Base-by-base conservation (phyloP, 2,329 filamentous ascomycete species). In the Paraphaeosphaeria minitans region DNA sequence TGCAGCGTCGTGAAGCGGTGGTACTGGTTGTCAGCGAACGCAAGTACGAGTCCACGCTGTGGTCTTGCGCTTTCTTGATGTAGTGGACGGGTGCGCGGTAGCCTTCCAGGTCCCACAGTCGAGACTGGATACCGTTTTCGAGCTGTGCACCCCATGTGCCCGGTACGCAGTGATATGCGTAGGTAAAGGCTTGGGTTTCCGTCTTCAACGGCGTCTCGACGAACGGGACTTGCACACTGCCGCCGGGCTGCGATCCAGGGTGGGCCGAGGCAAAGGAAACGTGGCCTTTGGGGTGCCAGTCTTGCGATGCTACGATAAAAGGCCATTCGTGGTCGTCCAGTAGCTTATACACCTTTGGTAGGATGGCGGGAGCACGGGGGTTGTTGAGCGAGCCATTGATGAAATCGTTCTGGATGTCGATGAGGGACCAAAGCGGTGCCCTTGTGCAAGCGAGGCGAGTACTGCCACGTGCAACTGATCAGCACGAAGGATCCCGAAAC, bases 401-500 rank as follows among this genome's bases (percentile, higher is more conserved):
- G 58, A 67, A 69, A 49, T 70, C 66, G 49, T 69, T 67, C 54
- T 70, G 69, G 37, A 70, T 67, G 24, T 69, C 66, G 46, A 71
- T 67, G 24, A 71, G 57, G 57, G 24, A 69, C 53, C 1, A 70
- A 55, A 7, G 67, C 65, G 2, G 61, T 67, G 6, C 57, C 58
- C 52, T 67, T 67, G 41, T 65, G 64, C 1, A 68, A 45, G 39
- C 61, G 65, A 45, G 53, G 57, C 10, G 66, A 66, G 53, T 64
- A 67, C 61, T 57, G 37, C 19, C n/a, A 29, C 10, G 42, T 24
- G n/a, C 4, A 19, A 47, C 47, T 10, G 39, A 35, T 43, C 24
- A 53, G 33, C n/a, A 27, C 21, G 33, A 13, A 21, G n/a, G n/a
- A 41, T 52, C 10, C 39, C 2, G 33, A 37, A 14, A 3, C 1